phyloP scores from a whole-genome alignment of 495 filamentous ascomycete genomes.

The Antarctomyces pellizariae region DNA sequence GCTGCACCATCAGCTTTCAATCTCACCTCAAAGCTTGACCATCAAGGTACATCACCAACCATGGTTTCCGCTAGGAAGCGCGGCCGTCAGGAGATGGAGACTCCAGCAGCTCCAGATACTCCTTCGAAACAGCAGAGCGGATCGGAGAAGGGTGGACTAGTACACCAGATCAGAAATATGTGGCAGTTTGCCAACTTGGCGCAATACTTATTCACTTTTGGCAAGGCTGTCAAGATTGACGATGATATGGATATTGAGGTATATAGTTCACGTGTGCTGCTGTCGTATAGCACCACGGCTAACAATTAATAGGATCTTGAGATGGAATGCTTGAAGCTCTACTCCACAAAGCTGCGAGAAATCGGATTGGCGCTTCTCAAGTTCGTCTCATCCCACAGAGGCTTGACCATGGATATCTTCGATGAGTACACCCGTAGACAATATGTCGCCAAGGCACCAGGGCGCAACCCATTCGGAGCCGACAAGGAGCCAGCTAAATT shows the following conservation, averaged over 20 bases:
- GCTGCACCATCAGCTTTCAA: no score
- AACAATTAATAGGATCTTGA: slow-evolving; percentile 49
- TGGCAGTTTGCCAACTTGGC: slow-evolving; percentile 92
- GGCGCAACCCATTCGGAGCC: slow-evolving; percentile 66
- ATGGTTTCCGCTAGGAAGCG: slow-evolving; percentile 46
- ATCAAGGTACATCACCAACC: slow-evolving; percentile 7
- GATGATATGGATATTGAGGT: slow-evolving; percentile 74
- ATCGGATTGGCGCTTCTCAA: slow-evolving; percentile 82
- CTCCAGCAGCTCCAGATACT: slow-evolving; percentile 8
- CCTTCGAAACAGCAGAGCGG: slow-evolving; percentile 17
- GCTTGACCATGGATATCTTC: slow-evolving; percentile 76
- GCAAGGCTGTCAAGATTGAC: slow-evolving; percentile 67
- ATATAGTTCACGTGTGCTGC: no score
- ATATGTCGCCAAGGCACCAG: slow-evolving; percentile 60
- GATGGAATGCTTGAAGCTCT: slow-evolving; percentile 58
- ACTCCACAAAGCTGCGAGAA: slow-evolving; percentile 47
- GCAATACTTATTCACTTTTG: slow-evolving; percentile 83
- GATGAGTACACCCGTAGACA: slow-evolving; percentile 87
- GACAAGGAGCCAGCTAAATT: slow-evolving; percentile 53
- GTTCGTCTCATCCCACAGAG: slow-evolving; percentile 81
- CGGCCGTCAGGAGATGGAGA: slow-evolving; percentile 39
- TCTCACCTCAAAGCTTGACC: no score
- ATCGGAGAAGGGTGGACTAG: slow-evolving; percentile 25
- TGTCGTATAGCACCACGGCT: no score
- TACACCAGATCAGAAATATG: slow-evolving; percentile 55